Percentiles rank a stretch among this genome's conserved stretches.
These are phyloP conservation scores for Ceratocystis harringtonii DNA, from an alignment of 2,329 filamentous ascomycete genomes.

Conservation along the genomic window DNA sequence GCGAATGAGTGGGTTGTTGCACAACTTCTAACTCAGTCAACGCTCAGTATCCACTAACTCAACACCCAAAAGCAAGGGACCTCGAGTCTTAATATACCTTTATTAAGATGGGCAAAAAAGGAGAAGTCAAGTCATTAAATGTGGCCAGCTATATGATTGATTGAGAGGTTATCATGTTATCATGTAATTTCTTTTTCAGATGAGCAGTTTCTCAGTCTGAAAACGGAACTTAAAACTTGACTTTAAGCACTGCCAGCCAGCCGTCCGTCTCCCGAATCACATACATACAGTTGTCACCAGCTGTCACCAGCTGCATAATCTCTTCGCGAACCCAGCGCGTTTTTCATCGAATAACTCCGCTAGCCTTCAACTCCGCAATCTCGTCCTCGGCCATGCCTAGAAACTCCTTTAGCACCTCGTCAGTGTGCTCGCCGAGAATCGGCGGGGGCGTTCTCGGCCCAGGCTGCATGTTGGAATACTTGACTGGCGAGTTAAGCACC, in stretches of 20 bases:
- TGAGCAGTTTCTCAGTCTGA: not conserved
- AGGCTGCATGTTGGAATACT: conserved; percentile 73
- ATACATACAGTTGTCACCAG: not conserved
- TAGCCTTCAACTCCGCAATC: conserved; percentile 46
- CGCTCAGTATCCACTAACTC: not conserved
- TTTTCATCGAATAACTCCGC: conserved; percentile 46
- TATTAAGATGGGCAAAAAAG: not conserved
- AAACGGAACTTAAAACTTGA: too few relatives aligned
- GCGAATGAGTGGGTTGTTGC: not conserved
- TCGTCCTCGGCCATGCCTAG: conserved; percentile 44
- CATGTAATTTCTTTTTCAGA: not conserved
- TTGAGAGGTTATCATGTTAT: not conserved
- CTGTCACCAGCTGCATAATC: not conserved
- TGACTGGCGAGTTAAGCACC: conserved; percentile 86
- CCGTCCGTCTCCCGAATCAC: not conserved
- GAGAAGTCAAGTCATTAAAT: too few relatives aligned
- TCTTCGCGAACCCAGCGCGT: not conserved
- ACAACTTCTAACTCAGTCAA: not conserved
- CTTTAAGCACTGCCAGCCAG: too few relatives aligned
- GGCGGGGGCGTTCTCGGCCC: conserved; percentile 66
- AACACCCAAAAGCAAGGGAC: not conserved
- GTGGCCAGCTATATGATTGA: too few relatives aligned
- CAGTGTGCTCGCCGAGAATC: conserved; percentile 72
- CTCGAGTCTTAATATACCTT: not conserved
- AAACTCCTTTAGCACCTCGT: conserved; percentile 53